Percentiles rank a stretch among this genome's conserved stretches.
These are phyloP conservation scores for Ustilago bromivora DNA, from an alignment of 1,284 basidiomycete genomes.

Conservation along the genomic window DNA sequence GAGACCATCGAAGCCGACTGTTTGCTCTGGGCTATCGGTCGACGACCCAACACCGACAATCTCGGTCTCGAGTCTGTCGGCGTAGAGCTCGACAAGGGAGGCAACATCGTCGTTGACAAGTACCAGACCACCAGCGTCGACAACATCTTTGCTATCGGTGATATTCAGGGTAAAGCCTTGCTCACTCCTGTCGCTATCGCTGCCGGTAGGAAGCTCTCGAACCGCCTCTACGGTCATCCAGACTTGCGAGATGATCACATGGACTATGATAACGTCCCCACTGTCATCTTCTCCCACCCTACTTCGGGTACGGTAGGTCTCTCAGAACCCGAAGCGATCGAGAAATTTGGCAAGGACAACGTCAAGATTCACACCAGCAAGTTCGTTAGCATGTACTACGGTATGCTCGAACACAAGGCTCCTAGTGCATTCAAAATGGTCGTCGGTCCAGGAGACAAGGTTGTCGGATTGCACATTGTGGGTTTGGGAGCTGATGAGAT, in stretches of 20 bases:
- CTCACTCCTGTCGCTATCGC: conserved; percentile 99
- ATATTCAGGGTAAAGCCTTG: conserved; percentile 89
- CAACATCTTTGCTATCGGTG: conserved; percentile 86
- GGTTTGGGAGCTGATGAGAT: conserved; percentile 86
- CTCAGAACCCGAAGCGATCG: conserved; percentile 87
- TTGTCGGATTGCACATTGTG: conserved; percentile 94
- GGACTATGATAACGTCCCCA: conserved; percentile 88
- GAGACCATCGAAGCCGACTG: conserved; percentile 85
- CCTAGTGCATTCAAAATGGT: conserved; percentile 94
- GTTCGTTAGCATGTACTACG: conserved; percentile 70
- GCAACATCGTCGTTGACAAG: conserved; percentile 88
- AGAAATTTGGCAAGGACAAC: conserved; percentile 85
- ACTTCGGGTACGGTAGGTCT: conserved; percentile 63
- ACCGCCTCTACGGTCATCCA: conserved; percentile 87
- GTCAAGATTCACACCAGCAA: conserved; percentile 86
- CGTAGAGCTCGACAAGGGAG: conserved; percentile 81
- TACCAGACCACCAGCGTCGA: conserved; percentile 81
- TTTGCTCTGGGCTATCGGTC: conserved; percentile 94
- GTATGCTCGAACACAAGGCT: conserved; percentile 67
- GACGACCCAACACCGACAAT: conserved; percentile 82
- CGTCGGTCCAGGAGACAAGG: conserved; percentile 87
- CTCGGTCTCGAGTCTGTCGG: conserved; percentile 84
- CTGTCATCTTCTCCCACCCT: conserved; percentile 64
- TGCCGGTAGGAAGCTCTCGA: conserved; percentile 87
- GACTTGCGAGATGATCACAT: conserved; percentile 89